Evolutionary conservation across 2,329 filamentous ascomycete species (phyloP).

Genomic region (Pseudonectria foliicola): DNA sequence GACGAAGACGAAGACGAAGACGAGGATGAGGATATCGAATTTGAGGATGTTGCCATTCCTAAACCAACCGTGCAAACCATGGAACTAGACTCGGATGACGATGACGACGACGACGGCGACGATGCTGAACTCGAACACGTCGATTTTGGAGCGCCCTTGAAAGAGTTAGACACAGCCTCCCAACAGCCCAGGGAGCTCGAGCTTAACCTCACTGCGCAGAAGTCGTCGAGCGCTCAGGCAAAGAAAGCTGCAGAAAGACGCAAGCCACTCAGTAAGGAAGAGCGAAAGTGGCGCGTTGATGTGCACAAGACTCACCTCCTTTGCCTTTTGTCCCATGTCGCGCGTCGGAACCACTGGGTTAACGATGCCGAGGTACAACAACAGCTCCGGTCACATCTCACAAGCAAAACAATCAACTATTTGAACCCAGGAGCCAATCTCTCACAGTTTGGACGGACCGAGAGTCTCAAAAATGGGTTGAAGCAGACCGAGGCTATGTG

Average conservation of each 20-base stretch:
- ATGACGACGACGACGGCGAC: slow-evolving; percentile 36
- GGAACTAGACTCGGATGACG: slow-evolving; percentile 41
- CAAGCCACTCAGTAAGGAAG: slow-evolving; percentile 47
- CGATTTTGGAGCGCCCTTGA: slow-evolving; percentile 30
- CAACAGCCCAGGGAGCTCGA: slow-evolving; percentile 34
- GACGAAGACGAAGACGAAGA: slow-evolving; percentile 26
- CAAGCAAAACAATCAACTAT: slow-evolving; percentile 56
- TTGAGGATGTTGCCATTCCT: slow-evolving; percentile 44
- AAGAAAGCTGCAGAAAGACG: slow-evolving; percentile 33
- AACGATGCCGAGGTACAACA: slow-evolving; percentile 66
- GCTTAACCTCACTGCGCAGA: slow-evolving; percentile 46
- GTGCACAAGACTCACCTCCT: slow-evolving; percentile 84
- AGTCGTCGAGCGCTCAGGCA: slow-evolving; percentile 24
- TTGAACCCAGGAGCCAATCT: slow-evolving; percentile 62
- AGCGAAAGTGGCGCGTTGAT: slow-evolving; percentile 54
- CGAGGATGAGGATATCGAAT: slow-evolving; percentile 38
- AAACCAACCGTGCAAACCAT: slow-evolving; percentile 44
- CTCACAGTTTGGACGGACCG: slow-evolving; percentile 68
- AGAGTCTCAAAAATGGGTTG: slow-evolving; percentile 74
- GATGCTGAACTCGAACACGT: slow-evolving; percentile 43
- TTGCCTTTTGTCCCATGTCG: slow-evolving; percentile 71
- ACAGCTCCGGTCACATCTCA: slow-evolving; percentile 56
- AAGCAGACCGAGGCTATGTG: slow-evolving; percentile 61
- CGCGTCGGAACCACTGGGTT: slow-evolving; percentile 81
- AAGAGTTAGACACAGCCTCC: slow-evolving; percentile 12